These are phyloP conservation scores for Fusarium ramigenum DNA, from an alignment of 2,329 filamentous ascomycete species.

Conservation along the genomic window DNA sequence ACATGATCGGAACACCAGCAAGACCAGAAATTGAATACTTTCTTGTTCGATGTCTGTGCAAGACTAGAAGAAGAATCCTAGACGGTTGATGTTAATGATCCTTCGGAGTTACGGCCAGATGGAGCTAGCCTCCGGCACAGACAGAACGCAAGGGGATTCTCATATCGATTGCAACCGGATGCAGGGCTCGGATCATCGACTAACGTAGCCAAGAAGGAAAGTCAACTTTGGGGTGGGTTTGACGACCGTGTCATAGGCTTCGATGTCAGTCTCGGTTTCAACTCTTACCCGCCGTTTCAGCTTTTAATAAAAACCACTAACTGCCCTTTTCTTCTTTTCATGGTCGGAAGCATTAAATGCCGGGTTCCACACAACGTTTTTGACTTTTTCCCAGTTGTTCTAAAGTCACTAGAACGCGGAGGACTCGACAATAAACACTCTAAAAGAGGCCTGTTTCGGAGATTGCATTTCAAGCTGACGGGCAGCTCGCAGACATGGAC, in stretches of 20 bases:
- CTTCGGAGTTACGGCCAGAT: constrained; percentile 35
- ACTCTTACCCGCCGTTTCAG: constrained; percentile 21
- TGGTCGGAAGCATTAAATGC: neutral
- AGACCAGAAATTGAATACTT: neutral
- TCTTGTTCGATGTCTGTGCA: constrained; percentile 3
- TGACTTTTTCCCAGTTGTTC: neutral
- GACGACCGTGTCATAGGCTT: constrained; percentile 12
- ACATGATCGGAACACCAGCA: neutral
- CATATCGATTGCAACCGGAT: constrained; percentile 17
- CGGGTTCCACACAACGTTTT: neutral
- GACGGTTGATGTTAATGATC: constrained; percentile 21
- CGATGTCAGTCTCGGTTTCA: constrained; percentile 14
- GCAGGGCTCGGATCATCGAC: constrained; percentile 27
- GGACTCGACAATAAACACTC: neutral
- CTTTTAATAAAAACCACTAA: neutral
- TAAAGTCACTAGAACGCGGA: neutral
- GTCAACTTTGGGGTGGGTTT: neutral
- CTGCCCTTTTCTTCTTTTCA: neutral
- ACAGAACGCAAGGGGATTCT: constrained; percentile 8
- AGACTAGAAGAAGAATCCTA: neutral
- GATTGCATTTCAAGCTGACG: neutral
- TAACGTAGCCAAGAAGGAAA: constrained; percentile 13
- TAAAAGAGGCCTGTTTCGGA: neutral
- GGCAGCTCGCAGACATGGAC: neutral
- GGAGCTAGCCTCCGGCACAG: constrained; percentile 26